Percentiles rank a stretch among this genome's conserved stretches.
Conservation (phyloP, 176 grass and related monocot genomes). For the Zizania latifolia region DNA sequence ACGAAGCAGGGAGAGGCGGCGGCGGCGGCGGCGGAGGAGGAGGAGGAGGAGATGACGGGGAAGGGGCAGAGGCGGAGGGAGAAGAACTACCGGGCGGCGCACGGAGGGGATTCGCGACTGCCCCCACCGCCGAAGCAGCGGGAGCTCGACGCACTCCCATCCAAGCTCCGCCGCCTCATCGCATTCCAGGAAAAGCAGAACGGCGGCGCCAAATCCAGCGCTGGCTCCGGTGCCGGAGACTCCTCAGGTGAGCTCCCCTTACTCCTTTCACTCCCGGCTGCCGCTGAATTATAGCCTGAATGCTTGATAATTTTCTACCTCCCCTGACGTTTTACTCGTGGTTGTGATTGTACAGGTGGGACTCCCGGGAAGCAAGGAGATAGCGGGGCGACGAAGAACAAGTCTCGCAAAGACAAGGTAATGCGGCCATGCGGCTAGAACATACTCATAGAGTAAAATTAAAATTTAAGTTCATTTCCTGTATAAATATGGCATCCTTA, state of each 20-base stretch:
- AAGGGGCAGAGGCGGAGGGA: constrained; percentile 73
- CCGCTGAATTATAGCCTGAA: background rate
- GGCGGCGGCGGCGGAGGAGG: background rate
- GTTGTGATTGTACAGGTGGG: background rate
- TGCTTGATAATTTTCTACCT: background rate
- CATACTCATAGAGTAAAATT: too few species aligned
- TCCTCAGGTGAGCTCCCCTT: constrained; percentile 14
- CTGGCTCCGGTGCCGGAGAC: background rate
- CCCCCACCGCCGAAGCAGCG: constrained; percentile 66
- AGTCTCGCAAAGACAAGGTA: constrained; percentile 23
- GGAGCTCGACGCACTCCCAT: constrained; percentile 77
- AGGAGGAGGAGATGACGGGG: constrained; percentile 48
- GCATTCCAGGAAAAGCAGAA: constrained; percentile 51
- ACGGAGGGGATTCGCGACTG: constrained; percentile 48
- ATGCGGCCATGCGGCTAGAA: too few species aligned
- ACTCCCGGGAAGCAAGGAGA: background rate
- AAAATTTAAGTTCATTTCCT: background rate
- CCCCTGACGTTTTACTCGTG: background rate
- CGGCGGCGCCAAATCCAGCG: background rate
- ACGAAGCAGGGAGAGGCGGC: background rate
- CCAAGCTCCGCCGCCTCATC: constrained; percentile 84
- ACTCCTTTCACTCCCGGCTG: background rate
- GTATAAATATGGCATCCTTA: background rate
- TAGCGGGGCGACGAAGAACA: constrained; percentile 18
- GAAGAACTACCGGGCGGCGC: constrained; percentile 80